These are phyloP conservation scores for Ogataea haglerorum DNA, from an alignment of 805 yeast species.

Conservation along the genomic window DNA sequence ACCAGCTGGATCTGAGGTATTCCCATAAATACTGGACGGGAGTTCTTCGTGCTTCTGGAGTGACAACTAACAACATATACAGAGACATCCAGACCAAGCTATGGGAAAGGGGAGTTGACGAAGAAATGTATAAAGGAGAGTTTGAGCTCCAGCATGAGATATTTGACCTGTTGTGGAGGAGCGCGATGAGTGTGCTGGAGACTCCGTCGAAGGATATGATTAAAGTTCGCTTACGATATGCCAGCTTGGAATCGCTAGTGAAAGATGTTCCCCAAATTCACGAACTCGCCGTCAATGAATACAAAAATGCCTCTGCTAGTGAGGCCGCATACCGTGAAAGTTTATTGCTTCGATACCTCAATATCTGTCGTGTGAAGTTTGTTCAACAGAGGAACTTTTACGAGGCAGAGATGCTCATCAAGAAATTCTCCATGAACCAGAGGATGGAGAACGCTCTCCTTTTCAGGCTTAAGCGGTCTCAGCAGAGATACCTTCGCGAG, in stretches of 20 bases:
- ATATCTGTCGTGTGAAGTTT: slow-evolving; percentile 20
- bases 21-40: slow-evolving; percentile 28
- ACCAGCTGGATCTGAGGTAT: slow-evolving; percentile 18
- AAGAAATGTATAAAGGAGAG: slow-evolving; percentile 7
- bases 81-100: slow-evolving; percentile 20
- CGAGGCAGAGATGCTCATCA: slow-evolving; percentile 29
- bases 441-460: slow-evolving; percentile 20
- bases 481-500: slow-evolving; percentile 18
- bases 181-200: slow-evolving; percentile 12
- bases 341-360: slow-evolving; percentile 22
- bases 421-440: slow-evolving; percentile 24
- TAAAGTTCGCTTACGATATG: slow-evolving; percentile 20
- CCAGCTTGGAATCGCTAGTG: slow-evolving; percentile 24
- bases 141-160: slow-evolving; percentile 20
- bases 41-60: slow-evolving; percentile 24
- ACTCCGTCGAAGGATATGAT: slow-evolving; percentile 23
- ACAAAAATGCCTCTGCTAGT: slow-evolving; percentile 10
- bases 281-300: slow-evolving; percentile 7
- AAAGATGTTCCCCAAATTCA: slow-evolving; percentile 23
- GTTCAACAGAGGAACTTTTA: slow-evolving; percentile 22
- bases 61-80: slow-evolving; percentile 21
- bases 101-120: slow-evolving; percentile 14
- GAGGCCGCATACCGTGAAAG: slow-evolving; percentile 22
- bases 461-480: slow-evolving; percentile 15
- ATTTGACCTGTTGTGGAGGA: slow-evolving; percentile 26